These are phyloP conservation scores for Orbilia ellipsospora DNA, from an alignment of 2,329 filamentous ascomycete genomes.

Conservation along the genomic window DNA sequence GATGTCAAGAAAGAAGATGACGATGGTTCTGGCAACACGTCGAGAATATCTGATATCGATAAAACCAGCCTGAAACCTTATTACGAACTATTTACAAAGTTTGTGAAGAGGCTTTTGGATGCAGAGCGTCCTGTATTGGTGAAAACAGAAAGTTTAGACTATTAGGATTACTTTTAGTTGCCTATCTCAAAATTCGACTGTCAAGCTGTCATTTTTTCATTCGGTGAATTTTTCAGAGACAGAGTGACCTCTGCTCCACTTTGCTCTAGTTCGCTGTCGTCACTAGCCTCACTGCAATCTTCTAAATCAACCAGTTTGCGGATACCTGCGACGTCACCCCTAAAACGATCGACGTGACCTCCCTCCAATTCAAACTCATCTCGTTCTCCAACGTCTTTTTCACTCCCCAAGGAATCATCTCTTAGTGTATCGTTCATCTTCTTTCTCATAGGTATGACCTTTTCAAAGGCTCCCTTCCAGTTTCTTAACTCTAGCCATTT, in stretches of 20 bases:
- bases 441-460: constrained; percentile 90
- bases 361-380: background rate
- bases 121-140: constrained; percentile 26
- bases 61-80: constrained; percentile 96
- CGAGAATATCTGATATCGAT: constrained; percentile 82
- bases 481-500: constrained; percentile 89
- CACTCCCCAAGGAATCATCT: constrained; percentile 73
- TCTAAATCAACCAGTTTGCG: background rate
- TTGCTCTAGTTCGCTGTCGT: constrained; percentile 4
- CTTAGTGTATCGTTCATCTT: constrained; percentile 4
- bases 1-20: constrained; percentile 62
- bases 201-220: too few species aligned
- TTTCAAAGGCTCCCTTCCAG: constrained; percentile 89
- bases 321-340: too few species aligned
- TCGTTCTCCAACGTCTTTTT: background rate
- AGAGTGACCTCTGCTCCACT: background rate
- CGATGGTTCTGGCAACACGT: constrained; percentile 56
- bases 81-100: constrained; percentile 85
- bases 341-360: too few species aligned
- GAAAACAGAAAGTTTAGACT: constrained; percentile 30
- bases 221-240: too few species aligned
- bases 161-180: constrained; percentile 17
- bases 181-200: too few species aligned
- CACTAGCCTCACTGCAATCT: constrained; percentile 10
- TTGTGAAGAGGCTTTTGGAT: constrained; percentile 68